phyloP scores from a whole-genome alignment of 129 eudicot genomes.

The Chrysanthemum seticuspe region DNA sequence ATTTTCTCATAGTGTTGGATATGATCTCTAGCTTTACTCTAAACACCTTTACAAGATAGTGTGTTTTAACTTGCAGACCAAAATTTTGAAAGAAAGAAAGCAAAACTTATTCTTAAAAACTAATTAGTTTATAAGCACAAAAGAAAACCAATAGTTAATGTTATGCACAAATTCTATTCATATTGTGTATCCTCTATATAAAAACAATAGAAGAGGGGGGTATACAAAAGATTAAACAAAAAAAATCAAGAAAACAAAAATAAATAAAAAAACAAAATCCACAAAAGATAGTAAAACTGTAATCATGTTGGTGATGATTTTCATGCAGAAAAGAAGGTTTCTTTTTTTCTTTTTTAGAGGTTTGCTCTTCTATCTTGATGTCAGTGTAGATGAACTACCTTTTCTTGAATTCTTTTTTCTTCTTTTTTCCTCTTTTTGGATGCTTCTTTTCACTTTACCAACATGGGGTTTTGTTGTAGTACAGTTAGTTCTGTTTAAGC shows the following conservation, averaged over 20 bases:
- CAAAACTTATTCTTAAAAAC: too few relatives aligned
- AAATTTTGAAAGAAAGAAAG: too few relatives aligned
- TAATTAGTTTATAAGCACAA: background rate
- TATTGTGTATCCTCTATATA: conserved; percentile 16
- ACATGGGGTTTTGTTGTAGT: conserved; percentile 53
- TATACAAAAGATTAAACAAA: conserved; percentile 26
- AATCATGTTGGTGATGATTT: conserved; percentile 45
- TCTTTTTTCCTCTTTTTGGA: conserved; percentile 33
- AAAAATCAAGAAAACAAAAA: conserved; percentile 10
- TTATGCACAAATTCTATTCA: conserved; percentile 34
- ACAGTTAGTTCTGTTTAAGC: conserved; percentile 53
- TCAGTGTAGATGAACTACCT: conserved; percentile 40
- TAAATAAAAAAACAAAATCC: background rate
- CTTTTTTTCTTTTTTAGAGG: conserved; percentile 17
- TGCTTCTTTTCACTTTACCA: conserved; percentile 50
- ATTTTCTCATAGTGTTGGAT: too few relatives aligned
- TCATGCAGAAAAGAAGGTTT: conserved; percentile 41
- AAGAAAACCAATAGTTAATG: conserved; percentile 15
- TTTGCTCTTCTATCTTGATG: conserved; percentile 43
- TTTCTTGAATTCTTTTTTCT: conserved; percentile 40
- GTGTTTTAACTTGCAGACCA: too few relatives aligned
- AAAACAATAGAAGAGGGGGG: conserved; percentile 23
- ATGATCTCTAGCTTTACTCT: too few relatives aligned
- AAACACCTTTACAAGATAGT: too few relatives aligned
- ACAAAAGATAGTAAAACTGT: conserved; percentile 28